Conservation (phyloP, 1,284 basidiomycete species). For the Sanguinoderma infundibulare region DNA sequence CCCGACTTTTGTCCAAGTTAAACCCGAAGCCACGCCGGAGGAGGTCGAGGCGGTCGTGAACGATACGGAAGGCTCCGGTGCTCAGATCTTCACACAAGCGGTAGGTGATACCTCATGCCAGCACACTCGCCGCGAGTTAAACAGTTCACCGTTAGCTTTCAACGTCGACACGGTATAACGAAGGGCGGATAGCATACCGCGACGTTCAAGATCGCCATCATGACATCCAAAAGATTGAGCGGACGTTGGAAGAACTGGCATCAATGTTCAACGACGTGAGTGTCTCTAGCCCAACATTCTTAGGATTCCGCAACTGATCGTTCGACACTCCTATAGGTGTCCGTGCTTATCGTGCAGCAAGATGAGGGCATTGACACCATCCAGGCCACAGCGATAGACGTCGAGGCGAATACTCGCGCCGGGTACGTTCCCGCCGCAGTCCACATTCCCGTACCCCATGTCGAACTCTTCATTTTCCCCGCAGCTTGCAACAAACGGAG, state of each 20-base stretch:
- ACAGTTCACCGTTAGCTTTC: slow-evolving; percentile 47
- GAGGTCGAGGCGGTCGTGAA: slow-evolving; percentile 83
- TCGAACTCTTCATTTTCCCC: not conserved
- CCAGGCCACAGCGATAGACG: slow-evolving; percentile 63
- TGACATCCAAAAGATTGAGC: slow-evolving; percentile 88
- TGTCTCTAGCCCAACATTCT: not conserved
- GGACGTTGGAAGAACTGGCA: slow-evolving; percentile 86
- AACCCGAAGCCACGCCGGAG: slow-evolving; percentile 87
- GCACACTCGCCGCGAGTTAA: not conserved
- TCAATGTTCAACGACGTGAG: slow-evolving; percentile 84
- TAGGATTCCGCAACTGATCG: not conserved
- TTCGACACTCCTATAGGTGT: slow-evolving; percentile 57
- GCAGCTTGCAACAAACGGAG: slow-evolving; percentile 67
- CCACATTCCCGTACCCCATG: not conserved
- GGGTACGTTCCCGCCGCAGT: slow-evolving; percentile 60
- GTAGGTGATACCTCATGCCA: slow-evolving; percentile 46
- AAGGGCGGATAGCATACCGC: slow-evolving; percentile 82
- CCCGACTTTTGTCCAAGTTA: slow-evolving; percentile 52
- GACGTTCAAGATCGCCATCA: slow-evolving; percentile 93
- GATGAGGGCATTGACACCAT: slow-evolving; percentile 74
- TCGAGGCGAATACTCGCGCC: slow-evolving; percentile 69
- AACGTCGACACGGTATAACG: slow-evolving; percentile 82
- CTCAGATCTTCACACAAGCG: slow-evolving; percentile 88
- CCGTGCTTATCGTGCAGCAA: slow-evolving; percentile 78
- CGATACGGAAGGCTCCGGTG: slow-evolving; percentile 60